phyloP scores from a whole-genome alignment of 2,329 filamentous ascomycete genomes.

The Lasiodiplodia theobromae region DNA sequence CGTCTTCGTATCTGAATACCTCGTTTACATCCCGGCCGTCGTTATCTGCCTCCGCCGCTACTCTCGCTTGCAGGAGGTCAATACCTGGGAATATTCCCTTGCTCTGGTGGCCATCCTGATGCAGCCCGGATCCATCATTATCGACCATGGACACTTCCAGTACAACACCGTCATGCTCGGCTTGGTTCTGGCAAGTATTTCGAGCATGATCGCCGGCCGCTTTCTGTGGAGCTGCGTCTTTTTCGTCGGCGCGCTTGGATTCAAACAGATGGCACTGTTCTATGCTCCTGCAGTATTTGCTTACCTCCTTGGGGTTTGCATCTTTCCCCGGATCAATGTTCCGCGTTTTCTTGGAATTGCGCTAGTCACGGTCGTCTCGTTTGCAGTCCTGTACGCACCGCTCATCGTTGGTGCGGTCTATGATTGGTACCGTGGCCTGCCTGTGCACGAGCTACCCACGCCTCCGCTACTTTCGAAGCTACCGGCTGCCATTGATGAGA shows the following conservation, averaged over 20 bases:
- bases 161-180: slow-evolving; percentile 99
- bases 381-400: slow-evolving; percentile 77
- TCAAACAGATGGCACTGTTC: slow-evolving; percentile 99
- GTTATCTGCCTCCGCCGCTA: slow-evolving; percentile 86
- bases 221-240: slow-evolving; percentile 90
- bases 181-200: slow-evolving; percentile 83
- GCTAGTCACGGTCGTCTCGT: slow-evolving; percentile 74
- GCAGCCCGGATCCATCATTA: slow-evolving; percentile 87
- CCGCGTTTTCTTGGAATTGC: slow-evolving; percentile 77
- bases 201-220: slow-evolving; percentile 84
- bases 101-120: slow-evolving; percentile 89
- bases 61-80: slow-evolving; percentile 76
- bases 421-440: slow-evolving; percentile 70
- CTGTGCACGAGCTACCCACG: slow-evolving; percentile 63
- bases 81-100: slow-evolving; percentile 81
- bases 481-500: slow-evolving; percentile 63
- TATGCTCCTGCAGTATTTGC: slow-evolving; percentile 94
- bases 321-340: slow-evolving; percentile 75
- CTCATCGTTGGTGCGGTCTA: slow-evolving; percentile 75
- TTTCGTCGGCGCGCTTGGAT: slow-evolving; percentile 91
- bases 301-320: slow-evolving; percentile 84
- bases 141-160: slow-evolving; percentile 96
- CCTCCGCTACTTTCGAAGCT: slow-evolving; percentile 70
- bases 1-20: slow-evolving; percentile 88
- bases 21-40: slow-evolving; percentile 84